Conservation (phyloP, 2,329 filamentous ascomycete species). For the Aureobasidium sp. region DNA sequence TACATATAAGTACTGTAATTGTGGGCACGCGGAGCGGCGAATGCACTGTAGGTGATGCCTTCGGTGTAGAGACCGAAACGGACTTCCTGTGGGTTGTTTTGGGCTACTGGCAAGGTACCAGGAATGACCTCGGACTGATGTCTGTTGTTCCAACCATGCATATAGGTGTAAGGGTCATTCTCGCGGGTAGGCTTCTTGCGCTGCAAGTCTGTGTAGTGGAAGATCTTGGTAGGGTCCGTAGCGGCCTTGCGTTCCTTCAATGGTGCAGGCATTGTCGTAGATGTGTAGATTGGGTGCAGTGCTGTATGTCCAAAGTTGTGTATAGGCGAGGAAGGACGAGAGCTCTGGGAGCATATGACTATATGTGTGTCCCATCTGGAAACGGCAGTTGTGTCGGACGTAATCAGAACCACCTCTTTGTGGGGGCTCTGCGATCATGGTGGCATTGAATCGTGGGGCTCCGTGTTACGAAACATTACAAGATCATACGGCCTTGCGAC, state of each 20-base stretch:
- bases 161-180: constrained; percentile 32
- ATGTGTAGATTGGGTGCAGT: background rate
- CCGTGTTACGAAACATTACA: background rate
- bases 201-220: constrained; percentile 31
- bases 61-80: constrained; percentile 39
- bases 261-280: constrained; percentile 5
- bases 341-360: background rate
- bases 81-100: constrained; percentile 35
- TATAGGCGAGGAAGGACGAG: background rate
- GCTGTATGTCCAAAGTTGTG: background rate
- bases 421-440: background rate
- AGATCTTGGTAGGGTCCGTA: constrained; percentile 29
- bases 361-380: background rate
- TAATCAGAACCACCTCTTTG: background rate
- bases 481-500: no score
- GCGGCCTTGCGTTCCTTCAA: constrained; percentile 23
- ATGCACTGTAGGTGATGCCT: constrained; percentile 37
- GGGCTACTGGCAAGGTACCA: constrained; percentile 33
- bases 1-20: constrained; percentile 40
- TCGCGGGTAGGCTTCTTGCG: constrained; percentile 29
- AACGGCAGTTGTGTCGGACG: background rate
- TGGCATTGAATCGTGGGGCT: background rate
- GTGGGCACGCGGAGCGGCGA: constrained; percentile 33
- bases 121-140: constrained; percentile 35
- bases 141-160: constrained; percentile 30